Base-by-base conservation (phyloP, 2,329 filamentous ascomycete species). In the Stagonosporopsis rhizophila region DNA sequence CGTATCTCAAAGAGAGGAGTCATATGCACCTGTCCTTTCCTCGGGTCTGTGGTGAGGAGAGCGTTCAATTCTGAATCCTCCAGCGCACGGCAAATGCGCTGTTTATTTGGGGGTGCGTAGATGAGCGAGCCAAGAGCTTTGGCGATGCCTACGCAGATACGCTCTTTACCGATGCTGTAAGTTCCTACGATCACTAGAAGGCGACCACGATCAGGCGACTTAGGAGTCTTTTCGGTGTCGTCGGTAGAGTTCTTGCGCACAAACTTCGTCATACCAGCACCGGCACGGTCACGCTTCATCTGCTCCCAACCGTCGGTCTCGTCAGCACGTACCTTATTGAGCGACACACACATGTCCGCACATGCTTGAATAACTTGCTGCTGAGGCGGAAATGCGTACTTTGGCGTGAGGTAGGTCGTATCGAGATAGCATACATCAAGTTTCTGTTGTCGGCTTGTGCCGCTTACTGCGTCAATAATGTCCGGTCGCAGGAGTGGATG, bases 361-460 rank as follows among this genome's bases (percentile, higher is more conserved):
- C 92, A 97, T 8, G 94, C 90, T 60, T 85, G 82, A 59, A 98
- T 92, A 51, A 99, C 95, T 64, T 95, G 88, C 53, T 89, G 83
- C 72, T 99, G 95, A 3, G 86, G 88, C 0, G 95, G 95, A 66
- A 99, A 99, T 0, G 94, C 89, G 75, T 98, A 99, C 61, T 93
- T 92, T 0, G 95, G 95, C 61, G 95, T 96, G 11, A 99, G 83
- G 72, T 99, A 99, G 0, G 95, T 99, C 0, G 95, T 99, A 72
- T 99, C 95, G 8, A 99, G 86, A 73, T 99, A 99, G 78, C 95
- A 98, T 25, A 94, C 87, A 69, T 99, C 94, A 51, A 99, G 92
- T 68, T 89, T 91, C 71, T 98, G 95, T 69, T 95, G 89, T 56
- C 82, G 87, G 1, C 79, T 80, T 73, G 89, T 90, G 1, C 91